Percentiles rank a stretch among this genome's conserved stretches.
These are phyloP conservation scores for Camillea tinctor DNA, from an alignment of 2,329 filamentous ascomycete genomes.

Conservation along the genomic window DNA sequence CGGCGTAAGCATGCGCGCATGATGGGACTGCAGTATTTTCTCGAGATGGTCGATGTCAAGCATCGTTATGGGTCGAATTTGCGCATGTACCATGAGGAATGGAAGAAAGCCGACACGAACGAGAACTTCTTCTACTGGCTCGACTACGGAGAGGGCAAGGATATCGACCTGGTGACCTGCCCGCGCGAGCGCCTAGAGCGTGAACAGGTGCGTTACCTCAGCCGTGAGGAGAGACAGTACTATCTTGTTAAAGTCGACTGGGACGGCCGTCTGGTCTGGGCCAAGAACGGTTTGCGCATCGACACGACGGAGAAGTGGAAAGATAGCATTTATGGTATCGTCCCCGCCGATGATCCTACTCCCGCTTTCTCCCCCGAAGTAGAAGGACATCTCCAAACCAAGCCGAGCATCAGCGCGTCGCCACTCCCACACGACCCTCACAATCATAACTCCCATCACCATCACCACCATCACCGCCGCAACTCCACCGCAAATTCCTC, in stretches of 20 bases:
- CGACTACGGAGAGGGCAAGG: slow-evolving; percentile 73
- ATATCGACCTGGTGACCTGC: slow-evolving; percentile 68
- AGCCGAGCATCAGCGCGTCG: slow-evolving; percentile 25
- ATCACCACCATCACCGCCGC: too few relatives aligned
- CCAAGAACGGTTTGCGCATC: slow-evolving; percentile 75
- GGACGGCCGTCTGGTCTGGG: slow-evolving; percentile 79
- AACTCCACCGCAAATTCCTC: slow-evolving; percentile 1
- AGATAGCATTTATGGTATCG: slow-evolving; percentile 76
- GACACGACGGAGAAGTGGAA: slow-evolving; percentile 74
- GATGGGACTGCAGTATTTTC: slow-evolving; percentile 84
- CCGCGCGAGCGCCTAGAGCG: slow-evolving; percentile 72
- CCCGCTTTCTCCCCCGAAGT: slow-evolving; percentile 48
- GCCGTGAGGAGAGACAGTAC: slow-evolving; percentile 74
- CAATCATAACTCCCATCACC: background rate
- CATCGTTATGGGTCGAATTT: slow-evolving; percentile 86
- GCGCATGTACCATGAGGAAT: slow-evolving; percentile 77
- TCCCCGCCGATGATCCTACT: slow-evolving; percentile 58
- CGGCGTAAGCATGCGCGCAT: slow-evolving; percentile 68
- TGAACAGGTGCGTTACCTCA: slow-evolving; percentile 81
- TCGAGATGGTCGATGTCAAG: slow-evolving; percentile 81
- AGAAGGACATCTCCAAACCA: slow-evolving; percentile 24
- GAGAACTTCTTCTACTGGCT: slow-evolving; percentile 97
- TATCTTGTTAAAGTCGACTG: slow-evolving; percentile 77
- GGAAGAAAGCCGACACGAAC: slow-evolving; percentile 73
- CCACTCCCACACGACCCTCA: slow-evolving; percentile 19